A percentile compares a stretch with the other conserved stretches of the same genome.
These are phyloP conservation scores for Penicillium expansum DNA, from an alignment of 2,329 filamentous ascomycete genomes.

Conservation along the genomic window DNA sequence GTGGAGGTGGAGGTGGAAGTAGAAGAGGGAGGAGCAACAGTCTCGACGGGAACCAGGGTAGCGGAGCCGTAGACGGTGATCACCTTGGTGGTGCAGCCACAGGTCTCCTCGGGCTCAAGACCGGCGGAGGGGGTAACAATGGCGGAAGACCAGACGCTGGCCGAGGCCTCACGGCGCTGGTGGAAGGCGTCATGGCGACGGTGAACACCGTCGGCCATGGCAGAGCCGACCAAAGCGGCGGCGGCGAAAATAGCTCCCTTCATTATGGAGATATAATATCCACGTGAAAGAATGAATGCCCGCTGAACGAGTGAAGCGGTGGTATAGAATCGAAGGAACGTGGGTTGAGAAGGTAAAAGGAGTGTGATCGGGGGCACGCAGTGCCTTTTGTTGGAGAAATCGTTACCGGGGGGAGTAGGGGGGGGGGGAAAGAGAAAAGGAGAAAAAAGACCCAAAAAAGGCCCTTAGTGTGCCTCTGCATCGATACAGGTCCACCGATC, in stretches of 20 bases:
- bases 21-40: conserved; percentile 22
- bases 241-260: conserved; percentile 67
- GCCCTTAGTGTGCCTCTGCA: background rate
- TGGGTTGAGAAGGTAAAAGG: conserved; percentile 17
- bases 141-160: conserved; percentile 10
- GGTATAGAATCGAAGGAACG: conserved; percentile 19
- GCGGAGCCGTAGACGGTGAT: conserved; percentile 66
- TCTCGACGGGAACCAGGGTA: conserved; percentile 47
- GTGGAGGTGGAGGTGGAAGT: background rate
- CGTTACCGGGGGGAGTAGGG: conserved; percentile 14
- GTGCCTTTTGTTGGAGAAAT: conserved; percentile 27
- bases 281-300: conserved; percentile 63
- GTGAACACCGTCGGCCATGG: conserved; percentile 57
- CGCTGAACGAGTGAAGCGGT: conserved; percentile 67
- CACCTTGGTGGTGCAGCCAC: conserved; percentile 72
- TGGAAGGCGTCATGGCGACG: conserved; percentile 56
- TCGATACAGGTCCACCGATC: conserved; percentile 13
- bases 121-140: background rate
- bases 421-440: conserved; percentile 15
- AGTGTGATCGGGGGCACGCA: conserved; percentile 22
- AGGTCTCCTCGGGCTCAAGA: conserved; percentile 48
- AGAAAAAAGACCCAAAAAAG: conserved; percentile 6
- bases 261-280: conserved; percentile 55
- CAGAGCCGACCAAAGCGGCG: conserved; percentile 50
- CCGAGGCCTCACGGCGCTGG: conserved; percentile 49